Evolutionary conservation across 2,329 filamentous ascomycete genomes (phyloP).

Genomic region (Botrytis galanthina): DNA sequence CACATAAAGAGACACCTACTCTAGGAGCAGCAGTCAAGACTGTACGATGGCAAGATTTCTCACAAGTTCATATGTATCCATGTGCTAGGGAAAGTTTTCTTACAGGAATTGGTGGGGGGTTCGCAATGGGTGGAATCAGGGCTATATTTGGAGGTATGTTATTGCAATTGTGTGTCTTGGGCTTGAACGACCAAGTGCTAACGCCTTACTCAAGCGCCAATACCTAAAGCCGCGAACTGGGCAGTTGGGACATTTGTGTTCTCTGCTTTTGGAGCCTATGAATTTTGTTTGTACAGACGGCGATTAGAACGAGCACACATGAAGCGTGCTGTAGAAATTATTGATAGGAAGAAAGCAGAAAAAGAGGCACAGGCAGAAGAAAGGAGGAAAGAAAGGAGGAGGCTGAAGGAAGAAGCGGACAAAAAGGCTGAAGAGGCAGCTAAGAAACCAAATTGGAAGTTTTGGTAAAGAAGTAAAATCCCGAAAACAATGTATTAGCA

Average conservation of each 20-base stretch:
- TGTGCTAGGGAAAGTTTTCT: constrained; percentile 82
- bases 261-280: constrained; percentile 70
- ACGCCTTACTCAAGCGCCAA: constrained; percentile 48
- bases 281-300: constrained; percentile 77
- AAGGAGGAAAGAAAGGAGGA: constrained; percentile 44
- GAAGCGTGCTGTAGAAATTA: constrained; percentile 79
- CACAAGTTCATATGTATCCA: constrained; percentile 71
- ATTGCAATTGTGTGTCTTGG: neutral
- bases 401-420: constrained; percentile 45
- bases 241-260: constrained; percentile 75
- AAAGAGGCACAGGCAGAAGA: constrained; percentile 50
- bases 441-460: constrained; percentile 36
- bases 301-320: constrained; percentile 77
- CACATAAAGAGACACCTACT: constrained; percentile 39
- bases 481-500: constrained; percentile 5
- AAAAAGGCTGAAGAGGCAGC: constrained; percentile 31
- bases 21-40: constrained; percentile 64
- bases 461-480: constrained; percentile 32
- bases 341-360: constrained; percentile 69
- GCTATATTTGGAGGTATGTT: constrained; percentile 72
- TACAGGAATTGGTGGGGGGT: constrained; percentile 77
- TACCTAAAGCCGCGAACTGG: constrained; percentile 76
- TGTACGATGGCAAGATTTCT: constrained; percentile 67
- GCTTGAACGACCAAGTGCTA: neutral
- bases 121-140: constrained; percentile 70